Evolutionary conservation across 1,284 basidiomycete species (phyloP), one percentile per base, ranked within the genome.

Genomic region (Fistulinella cinereoalba): DNA sequence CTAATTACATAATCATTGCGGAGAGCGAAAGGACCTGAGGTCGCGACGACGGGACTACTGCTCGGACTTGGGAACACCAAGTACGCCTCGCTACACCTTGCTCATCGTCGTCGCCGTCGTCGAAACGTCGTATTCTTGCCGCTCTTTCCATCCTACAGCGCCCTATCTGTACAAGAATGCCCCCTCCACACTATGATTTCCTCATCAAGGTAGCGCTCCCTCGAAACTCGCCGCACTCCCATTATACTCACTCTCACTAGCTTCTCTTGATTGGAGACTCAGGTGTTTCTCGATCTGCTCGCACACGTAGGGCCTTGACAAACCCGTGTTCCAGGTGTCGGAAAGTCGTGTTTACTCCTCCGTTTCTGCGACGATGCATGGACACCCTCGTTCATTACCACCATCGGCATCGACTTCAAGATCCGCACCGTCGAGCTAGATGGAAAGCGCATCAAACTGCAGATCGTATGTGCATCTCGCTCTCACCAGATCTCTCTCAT

Each of bases 331-430:
- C 28, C 55, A 94, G 92, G 92, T 73, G 92, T 99, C 59, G 97
- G 97, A 58, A 99, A 99, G 76, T 99, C 96, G 42, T 99, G 97
- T 78, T 80, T 99, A 15, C 79, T 99, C 48, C 82, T 99, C 50
- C 90, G 97, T 55, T 99, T 99, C 83, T 99, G 96, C 70, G 97
- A 99, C 74, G 97, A 99, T 71, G 92, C 96, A 55, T 99, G 96
- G 96, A 99, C 97, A 28, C 96, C 96, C 24, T 96, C 92, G 33
- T 99, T 99, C 77, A 99, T 99, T 72, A 99, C 96, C 41, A 99
- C 96, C 42, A 99, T 99, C 68, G 97, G 94, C 46, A 92, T 92
- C 61, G 90, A 92, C 79, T 93, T 92, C 77, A 92, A 94, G 81
- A 97, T 97, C 69, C 86, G 94, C 32, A 97, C 94, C 38, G 97